Percentiles rank a stretch among this genome's conserved stretches.
Conservation (phyloP, 1,139 yeast species). For the Yamadazyma atmosphaerica region DNA sequence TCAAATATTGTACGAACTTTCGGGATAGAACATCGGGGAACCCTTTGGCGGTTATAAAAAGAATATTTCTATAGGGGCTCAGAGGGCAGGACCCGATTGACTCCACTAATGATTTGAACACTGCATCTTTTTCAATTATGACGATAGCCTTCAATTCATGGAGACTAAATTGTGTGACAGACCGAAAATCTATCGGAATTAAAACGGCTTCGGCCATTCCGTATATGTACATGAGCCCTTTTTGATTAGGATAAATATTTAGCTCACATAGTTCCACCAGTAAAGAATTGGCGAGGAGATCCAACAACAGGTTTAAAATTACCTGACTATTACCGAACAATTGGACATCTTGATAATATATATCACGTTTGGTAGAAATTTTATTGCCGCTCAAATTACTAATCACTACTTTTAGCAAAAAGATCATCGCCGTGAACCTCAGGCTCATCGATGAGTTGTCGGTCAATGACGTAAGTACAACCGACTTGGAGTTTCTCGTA, state of each 20-base stretch:
- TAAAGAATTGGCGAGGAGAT: conserved; percentile 27
- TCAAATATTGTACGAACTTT: conserved; percentile 20
- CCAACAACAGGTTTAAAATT: conserved; percentile 43
- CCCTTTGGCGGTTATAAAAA: conserved; percentile 66
- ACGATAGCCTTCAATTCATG: conserved; percentile 28
- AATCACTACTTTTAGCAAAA: conserved; percentile 4
- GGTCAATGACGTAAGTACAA: neutral
- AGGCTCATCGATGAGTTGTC: neutral
- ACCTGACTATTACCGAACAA: conserved; percentile 49
- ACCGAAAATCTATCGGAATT: conserved; percentile 22
- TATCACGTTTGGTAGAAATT: conserved; percentile 56
- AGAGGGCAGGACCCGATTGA: neutral
- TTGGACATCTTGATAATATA: conserved; percentile 64
- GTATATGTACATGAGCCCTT: conserved; percentile 55
- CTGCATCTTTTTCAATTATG: conserved; percentile 68
- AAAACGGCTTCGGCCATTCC: conserved; percentile 23
- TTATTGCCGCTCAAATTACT: conserved; percentile 11
- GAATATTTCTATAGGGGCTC: conserved; percentile 15
- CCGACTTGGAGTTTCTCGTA: neutral
- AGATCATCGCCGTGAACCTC: conserved; percentile 5
- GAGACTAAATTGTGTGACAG: neutral
- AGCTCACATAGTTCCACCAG: conserved; percentile 28
- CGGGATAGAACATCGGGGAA: conserved; percentile 49
- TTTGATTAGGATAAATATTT: conserved; percentile 58
- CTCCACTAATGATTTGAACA: conserved; percentile 35